Percentiles rank a stretch among this genome's conserved stretches.
Conservation (phyloP, 2,329 filamentous ascomycete species). For the Cordyceps pruinosa region DNA sequence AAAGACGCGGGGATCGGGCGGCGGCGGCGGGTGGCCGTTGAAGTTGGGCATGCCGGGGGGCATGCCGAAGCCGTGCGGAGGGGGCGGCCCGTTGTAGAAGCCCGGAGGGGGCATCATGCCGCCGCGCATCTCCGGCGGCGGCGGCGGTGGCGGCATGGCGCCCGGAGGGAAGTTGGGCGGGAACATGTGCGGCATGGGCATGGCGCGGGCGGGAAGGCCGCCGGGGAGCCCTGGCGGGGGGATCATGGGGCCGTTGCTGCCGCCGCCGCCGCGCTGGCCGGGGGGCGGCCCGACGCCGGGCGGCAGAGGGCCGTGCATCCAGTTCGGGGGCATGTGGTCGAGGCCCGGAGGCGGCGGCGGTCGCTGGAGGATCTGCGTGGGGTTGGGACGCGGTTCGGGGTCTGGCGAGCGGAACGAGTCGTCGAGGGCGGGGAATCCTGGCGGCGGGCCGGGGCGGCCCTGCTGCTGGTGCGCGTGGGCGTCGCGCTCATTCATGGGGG, state of each 20-base stretch:
- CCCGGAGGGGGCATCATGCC: constrained; percentile 53
- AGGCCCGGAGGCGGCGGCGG: constrained; percentile 49
- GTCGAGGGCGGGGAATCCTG: constrained; percentile 43
- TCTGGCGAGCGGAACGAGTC: constrained; percentile 40
- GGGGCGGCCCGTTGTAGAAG: constrained; percentile 44
- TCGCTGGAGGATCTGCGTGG: constrained; percentile 60
- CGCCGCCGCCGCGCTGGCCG: constrained; percentile 22
- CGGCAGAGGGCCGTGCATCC: constrained; percentile 42
- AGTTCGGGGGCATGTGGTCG: constrained; percentile 52
- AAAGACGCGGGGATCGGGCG: constrained; percentile 41
- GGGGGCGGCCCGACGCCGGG: constrained; percentile 19
- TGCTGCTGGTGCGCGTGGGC: constrained; percentile 25
- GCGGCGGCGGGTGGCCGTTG: constrained; percentile 44
- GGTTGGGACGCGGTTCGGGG: constrained; percentile 41
- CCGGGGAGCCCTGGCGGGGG: constrained; percentile 51
- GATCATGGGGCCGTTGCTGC: constrained; percentile 45
- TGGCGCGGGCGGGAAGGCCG: constrained; percentile 32
- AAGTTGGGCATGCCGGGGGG: constrained; percentile 51
- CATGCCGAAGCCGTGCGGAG: constrained; percentile 45
- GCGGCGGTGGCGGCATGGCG: constrained; percentile 41
- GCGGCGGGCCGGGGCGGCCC: constrained; percentile 39
- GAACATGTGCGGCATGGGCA: constrained; percentile 52
- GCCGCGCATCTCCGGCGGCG: constrained; percentile 43
- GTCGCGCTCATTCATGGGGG: constrained; percentile 8
- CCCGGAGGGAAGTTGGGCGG: constrained; percentile 53